phyloP scores from a whole-genome alignment of 2,329 filamentous ascomycete species.

The Pyrenophora tritici-repentis region DNA sequence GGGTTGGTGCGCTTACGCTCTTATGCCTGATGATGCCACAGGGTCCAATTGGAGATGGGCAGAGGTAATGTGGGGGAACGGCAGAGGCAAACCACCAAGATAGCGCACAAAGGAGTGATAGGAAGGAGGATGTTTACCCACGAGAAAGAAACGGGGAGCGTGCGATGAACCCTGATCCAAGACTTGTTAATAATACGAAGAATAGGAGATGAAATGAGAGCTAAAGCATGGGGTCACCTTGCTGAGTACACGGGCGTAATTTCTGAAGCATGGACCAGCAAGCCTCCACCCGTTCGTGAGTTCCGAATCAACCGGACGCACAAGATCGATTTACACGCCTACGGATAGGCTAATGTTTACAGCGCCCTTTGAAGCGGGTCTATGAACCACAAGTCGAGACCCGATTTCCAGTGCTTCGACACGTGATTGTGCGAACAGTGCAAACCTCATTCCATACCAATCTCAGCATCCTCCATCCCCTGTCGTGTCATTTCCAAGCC shows the following conservation, averaged over 20 bases:
- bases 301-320: not conserved
- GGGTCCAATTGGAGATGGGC: slow-evolving; percentile 24
- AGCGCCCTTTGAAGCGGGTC: too few species aligned
- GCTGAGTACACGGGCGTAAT: slow-evolving; percentile 1
- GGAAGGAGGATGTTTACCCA: not conserved
- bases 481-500: not conserved
- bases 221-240: slow-evolving; percentile 1
- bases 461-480: not conserved
- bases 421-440: too few species aligned
- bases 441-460: not conserved
- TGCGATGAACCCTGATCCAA: too few species aligned
- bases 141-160: too few species aligned
- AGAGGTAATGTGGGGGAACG: slow-evolving; percentile 25
- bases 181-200: slow-evolving; percentile 4
- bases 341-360: too few species aligned
- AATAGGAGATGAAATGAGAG: slow-evolving; percentile 11
- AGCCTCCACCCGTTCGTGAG: slow-evolving; percentile 9
- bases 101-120: slow-evolving; percentile 16
- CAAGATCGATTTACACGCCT: not conserved
- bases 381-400: too few species aligned
- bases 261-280: slow-evolving; percentile 12
- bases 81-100: slow-evolving; percentile 8
- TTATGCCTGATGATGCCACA: slow-evolving; percentile 29
- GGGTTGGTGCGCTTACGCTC: slow-evolving; percentile 13
- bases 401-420: too few species aligned